Conservation (phyloP, 2,329 filamentous ascomycete genomes). For the Penicillium occitanis region DNA sequence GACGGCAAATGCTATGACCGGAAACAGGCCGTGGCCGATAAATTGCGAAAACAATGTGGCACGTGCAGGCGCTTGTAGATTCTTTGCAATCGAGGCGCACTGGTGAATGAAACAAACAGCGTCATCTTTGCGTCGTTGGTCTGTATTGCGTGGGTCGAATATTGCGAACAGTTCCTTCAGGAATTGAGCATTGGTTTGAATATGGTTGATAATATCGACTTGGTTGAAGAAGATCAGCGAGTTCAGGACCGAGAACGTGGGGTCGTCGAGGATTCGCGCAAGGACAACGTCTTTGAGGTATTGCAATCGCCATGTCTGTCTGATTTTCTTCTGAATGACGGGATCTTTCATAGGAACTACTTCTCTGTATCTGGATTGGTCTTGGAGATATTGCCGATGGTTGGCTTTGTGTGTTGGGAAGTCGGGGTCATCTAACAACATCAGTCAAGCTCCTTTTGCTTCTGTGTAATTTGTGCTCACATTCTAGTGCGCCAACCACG, state of each 20-base stretch:
- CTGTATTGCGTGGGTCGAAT: constrained; percentile 65
- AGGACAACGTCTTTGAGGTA: constrained; percentile 99
- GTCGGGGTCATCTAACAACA: constrained; percentile 75
- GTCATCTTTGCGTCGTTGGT: constrained; percentile 79
- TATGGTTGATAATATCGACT: constrained; percentile 92
- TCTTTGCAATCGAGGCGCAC: constrained; percentile 92
- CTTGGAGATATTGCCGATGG: constrained; percentile 87
- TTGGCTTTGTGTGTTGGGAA: constrained; percentile 98
- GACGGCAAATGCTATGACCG: constrained; percentile 88
- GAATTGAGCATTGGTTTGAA: constrained; percentile 78
- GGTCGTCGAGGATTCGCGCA: constrained; percentile 92
- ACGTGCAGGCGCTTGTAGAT: constrained; percentile 78
- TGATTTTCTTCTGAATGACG: constrained; percentile 81
- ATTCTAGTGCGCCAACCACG: constrained; percentile 93
- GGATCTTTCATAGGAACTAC: constrained; percentile 89
- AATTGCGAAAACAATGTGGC: constrained; percentile 87
- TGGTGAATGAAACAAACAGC: constrained; percentile 96
- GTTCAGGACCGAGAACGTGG: constrained; percentile 95
- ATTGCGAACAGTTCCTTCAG: constrained; percentile 84
- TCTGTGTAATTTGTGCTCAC: constrained; percentile 35
- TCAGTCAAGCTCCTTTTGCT: constrained; percentile 17
- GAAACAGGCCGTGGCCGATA: constrained; percentile 79
- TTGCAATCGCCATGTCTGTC: constrained; percentile 91
- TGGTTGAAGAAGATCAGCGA: constrained; percentile 99
- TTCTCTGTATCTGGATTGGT: constrained; percentile 90